Conservation (phyloP, 352 stramenopile species). For the Phytophthora nicotianae region DNA sequence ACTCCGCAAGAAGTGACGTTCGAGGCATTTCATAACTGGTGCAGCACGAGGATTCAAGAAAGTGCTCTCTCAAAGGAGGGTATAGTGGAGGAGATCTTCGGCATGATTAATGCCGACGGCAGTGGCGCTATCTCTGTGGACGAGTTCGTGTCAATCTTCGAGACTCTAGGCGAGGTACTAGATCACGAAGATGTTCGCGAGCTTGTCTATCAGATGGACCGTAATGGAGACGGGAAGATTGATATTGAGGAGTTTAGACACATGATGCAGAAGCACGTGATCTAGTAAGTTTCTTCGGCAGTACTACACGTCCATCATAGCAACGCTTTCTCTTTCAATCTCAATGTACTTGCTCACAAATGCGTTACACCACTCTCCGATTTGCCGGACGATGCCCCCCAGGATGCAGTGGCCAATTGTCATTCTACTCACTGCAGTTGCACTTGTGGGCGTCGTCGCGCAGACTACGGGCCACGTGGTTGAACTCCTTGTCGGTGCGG, state of each 20-base stretch:
- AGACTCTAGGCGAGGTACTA: no score
- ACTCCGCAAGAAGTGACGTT: no score
- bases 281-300: not conserved
- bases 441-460: slow-evolving; percentile 3
- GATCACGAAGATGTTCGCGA: no score
- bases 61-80: not conserved
- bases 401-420: slow-evolving; percentile 24
- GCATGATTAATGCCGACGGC: not conserved
- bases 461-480: slow-evolving; percentile 28
- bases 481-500: slow-evolving; percentile 42
- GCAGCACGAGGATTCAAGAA: no score
- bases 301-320: slow-evolving; percentile 8
- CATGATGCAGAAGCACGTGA: slow-evolving; percentile 16
- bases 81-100: not conserved
- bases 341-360: slow-evolving; percentile 7
- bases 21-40: no score
- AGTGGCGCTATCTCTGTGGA: not conserved
- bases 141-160: not conserved
- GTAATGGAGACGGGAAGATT: not conserved
- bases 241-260: slow-evolving; percentile 2
- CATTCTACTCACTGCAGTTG: slow-evolving; percentile 17
- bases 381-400: slow-evolving; percentile 25
- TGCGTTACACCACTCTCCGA: slow-evolving; percentile 31
- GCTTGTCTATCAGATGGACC: not conserved
- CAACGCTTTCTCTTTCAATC: not conserved